phyloP scores from a whole-genome alignment of 192 early-diverging fungal species.

The Fimicolochytrium jonesii region DNA sequence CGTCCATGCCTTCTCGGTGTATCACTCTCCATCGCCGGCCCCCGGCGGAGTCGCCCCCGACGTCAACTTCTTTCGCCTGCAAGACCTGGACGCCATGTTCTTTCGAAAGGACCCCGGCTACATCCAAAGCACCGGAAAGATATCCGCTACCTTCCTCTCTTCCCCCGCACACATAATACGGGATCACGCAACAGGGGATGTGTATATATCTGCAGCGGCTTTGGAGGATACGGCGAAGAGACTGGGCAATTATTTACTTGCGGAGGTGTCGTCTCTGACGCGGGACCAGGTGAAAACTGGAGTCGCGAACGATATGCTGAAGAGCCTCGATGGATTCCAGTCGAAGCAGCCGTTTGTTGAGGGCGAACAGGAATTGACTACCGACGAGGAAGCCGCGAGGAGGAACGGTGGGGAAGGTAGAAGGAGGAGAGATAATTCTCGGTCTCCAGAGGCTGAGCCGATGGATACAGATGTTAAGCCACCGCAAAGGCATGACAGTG shows the following conservation, averaged over 20 bases:
- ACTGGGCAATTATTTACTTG: slow-evolving; percentile 18
- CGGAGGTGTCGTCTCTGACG: slow-evolving; percentile 13
- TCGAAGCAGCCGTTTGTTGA: slow-evolving; percentile 21
- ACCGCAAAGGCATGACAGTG: no score
- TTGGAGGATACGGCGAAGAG: slow-evolving; percentile 20
- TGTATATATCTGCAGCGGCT: slow-evolving; percentile 15
- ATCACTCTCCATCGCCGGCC: background rate
- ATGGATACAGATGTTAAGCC: no score
- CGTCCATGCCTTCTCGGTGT: background rate
- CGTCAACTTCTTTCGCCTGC: slow-evolving; percentile 9
- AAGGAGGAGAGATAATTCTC: no score
- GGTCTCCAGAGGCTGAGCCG: no score
- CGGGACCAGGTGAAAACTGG: slow-evolving; percentile 3
- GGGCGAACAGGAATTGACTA: slow-evolving; percentile 7
- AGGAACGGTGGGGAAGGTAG: no score
- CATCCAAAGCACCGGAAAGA: slow-evolving; percentile 12
- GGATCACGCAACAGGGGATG: slow-evolving; percentile 4
- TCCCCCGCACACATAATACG: slow-evolving; percentile 2
- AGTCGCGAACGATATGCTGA: slow-evolving; percentile 17
- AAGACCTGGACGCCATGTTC: slow-evolving; percentile 17
- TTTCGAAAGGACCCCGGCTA: slow-evolving; percentile 15
- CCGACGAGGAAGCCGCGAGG: background rate
- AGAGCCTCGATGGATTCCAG: background rate
- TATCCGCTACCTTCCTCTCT: background rate
- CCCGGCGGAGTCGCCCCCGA: background rate